Conservation (phyloP, 306 rosid species). For the Cucumis cinereus region DNA sequence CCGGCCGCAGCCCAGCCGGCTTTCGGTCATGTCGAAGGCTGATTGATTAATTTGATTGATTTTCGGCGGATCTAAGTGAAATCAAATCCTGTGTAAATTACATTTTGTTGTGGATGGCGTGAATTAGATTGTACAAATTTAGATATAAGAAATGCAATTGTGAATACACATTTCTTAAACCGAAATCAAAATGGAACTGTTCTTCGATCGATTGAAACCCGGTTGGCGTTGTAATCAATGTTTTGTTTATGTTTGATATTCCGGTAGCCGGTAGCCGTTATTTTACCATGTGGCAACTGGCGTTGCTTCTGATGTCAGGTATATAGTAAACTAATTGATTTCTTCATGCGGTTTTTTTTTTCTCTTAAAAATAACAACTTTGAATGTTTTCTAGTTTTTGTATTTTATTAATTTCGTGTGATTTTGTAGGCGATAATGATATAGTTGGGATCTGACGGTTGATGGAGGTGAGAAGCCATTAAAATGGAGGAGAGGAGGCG, state of each 20-base stretch:
- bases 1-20: constrained; percentile 62
- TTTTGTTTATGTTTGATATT: not conserved
- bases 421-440: not conserved
- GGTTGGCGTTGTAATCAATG: not conserved
- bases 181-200: not conserved
- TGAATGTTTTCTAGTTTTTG: not conserved
- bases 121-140: not conserved
- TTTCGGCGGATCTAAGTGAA: not conserved
- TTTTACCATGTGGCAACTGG: not conserved
- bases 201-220: not conserved
- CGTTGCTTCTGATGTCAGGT: not conserved
- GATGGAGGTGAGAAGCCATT: not conserved
- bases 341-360: not conserved
- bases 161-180: not conserved
- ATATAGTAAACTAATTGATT: not conserved
- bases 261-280: not conserved
- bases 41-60: not conserved
- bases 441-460: not conserved
- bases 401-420: not conserved
- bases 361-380: too few species aligned
- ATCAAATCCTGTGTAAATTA: not conserved
- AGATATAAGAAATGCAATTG: not conserved
- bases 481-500: not conserved
- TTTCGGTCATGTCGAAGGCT: constrained; percentile 48
- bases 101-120: not conserved